Evolutionary conservation across 2,329 filamentous ascomycete species (phyloP), one percentile per base, ranked within the genome.

Genomic region (Aspergillus carbonarius): DNA sequence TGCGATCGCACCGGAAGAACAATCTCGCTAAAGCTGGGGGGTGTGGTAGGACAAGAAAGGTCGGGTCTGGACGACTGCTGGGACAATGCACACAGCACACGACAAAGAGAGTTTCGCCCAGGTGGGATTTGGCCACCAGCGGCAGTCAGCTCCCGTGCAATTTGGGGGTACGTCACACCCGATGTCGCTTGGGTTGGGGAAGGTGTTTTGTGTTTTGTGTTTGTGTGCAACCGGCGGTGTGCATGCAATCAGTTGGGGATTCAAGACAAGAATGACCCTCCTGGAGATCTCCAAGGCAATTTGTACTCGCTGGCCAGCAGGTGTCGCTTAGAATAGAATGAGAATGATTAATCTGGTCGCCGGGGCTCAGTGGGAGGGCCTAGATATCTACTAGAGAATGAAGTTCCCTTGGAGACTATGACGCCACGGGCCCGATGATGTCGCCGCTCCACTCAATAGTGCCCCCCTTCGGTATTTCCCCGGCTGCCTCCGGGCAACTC

Each of bases 361-460:
- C 37, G 20, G 32, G 35, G 12, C 23, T 17, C 34, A 35, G 17
- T 37, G 23, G 5, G 23, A 23, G 23, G 23, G 23, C 23, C 27
- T 18, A 34, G 34, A 23, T 8, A 54, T 32, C n/a, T 27, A n/a
- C n/a, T n/a, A 27, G 51, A 54, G 51, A 54, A 54, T 54, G 51
- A 54, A 42, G 51, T 54, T 54, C 51, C 51, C 51, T 54, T 54
- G 51, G 51, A 54, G 51, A 54, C 51, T 54, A 54, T 54, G 51
- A 54, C 51, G 46, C 54, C 54, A 55, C 54, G 44, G 44, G 46
- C 54, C 20, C 25, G 54, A 55, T 55, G 54, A 55, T 55, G 54
- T 55, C 54, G 54, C 54, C 54, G 54, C 54, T 55, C 54, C 54
- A 55, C 54, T 55, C 54, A 55, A 27, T 39, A 39, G 32, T 44